Conservation (phyloP, 2,329 filamentous ascomycete genomes). For the Neonectria punicea region DNA sequence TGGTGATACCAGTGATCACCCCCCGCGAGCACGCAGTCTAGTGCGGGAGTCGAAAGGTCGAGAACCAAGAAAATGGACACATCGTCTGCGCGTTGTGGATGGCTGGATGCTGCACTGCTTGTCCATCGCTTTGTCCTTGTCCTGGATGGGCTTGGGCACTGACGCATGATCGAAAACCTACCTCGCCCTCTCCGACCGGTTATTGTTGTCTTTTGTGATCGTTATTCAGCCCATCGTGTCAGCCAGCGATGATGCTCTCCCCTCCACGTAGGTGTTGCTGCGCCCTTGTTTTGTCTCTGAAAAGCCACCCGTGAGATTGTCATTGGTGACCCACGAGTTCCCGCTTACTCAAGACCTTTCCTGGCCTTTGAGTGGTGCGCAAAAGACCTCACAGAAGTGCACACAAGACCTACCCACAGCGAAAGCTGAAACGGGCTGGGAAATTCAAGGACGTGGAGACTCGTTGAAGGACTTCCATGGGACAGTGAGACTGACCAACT, state of each 20-base stretch:
- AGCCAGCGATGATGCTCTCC: conserved; percentile 5
- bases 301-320: conserved; percentile 15
- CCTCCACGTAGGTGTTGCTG: conserved; percentile 16
- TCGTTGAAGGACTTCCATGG: background rate
- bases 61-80: conserved; percentile 5
- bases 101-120: background rate
- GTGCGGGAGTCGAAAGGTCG: background rate
- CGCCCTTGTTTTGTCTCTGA: conserved; percentile 22
- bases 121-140: background rate
- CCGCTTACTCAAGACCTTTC: conserved; percentile 20
- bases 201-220: conserved; percentile 9
- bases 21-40: background rate
- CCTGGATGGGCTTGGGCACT: conserved; percentile 8
- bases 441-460: background rate
- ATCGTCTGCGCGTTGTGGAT: background rate
- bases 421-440: background rate
- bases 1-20: background rate
- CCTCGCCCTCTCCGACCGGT: conserved; percentile 5
- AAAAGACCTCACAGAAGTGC: too few species aligned
- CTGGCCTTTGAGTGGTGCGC: background rate
- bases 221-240: conserved; percentile 1
- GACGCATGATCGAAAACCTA: conserved; percentile 9
- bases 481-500: background rate
- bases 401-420: background rate
- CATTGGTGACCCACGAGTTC: conserved; percentile 11